Conservation (phyloP, 176 grass and related monocot genomes). For the Otatea glauca region DNA sequence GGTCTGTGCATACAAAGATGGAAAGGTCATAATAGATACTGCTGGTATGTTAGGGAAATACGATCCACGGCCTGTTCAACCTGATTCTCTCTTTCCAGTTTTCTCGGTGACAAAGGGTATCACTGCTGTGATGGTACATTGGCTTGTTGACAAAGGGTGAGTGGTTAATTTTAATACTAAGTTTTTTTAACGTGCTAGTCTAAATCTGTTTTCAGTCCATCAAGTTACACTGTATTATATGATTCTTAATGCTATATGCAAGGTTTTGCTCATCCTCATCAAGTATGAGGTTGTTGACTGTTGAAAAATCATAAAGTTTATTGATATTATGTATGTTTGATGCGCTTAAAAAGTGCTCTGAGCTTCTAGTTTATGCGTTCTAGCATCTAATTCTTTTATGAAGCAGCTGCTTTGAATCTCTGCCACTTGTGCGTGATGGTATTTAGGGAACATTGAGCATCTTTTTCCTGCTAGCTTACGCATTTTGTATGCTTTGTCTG, state of each 20-base stretch:
- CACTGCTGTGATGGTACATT: constrained; percentile 91
- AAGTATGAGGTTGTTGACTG: background rate
- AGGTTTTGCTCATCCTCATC: background rate
- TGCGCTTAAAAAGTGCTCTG: background rate
- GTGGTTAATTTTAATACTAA: constrained; percentile 14
- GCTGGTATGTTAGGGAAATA: constrained; percentile 85
- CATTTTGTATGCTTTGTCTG: constrained; percentile 4
- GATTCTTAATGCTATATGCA: background rate
- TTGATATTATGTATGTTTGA: constrained; percentile 4
- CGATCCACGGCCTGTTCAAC: constrained; percentile 90
- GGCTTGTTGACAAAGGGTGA: constrained; percentile 92
- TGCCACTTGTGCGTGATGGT: background rate
- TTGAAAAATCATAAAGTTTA: background rate
- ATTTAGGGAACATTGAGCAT: background rate
- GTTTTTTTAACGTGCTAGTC: constrained; percentile 14
- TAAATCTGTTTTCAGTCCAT: constrained; percentile 15
- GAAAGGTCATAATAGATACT: constrained; percentile 98
- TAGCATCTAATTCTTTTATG: constrained; percentile 35
- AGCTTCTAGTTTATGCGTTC: constrained; percentile 7
- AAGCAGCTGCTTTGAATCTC: background rate
- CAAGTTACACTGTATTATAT: background rate
- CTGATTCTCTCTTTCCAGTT: constrained; percentile 96
- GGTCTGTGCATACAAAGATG: constrained; percentile 98
- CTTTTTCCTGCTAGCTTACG: constrained; percentile 4
- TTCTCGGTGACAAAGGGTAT: constrained; percentile 98